Evolutionary conservation across 352 stramenopile species (phyloP).

Genomic region (Lagenidium sp.): DNA sequence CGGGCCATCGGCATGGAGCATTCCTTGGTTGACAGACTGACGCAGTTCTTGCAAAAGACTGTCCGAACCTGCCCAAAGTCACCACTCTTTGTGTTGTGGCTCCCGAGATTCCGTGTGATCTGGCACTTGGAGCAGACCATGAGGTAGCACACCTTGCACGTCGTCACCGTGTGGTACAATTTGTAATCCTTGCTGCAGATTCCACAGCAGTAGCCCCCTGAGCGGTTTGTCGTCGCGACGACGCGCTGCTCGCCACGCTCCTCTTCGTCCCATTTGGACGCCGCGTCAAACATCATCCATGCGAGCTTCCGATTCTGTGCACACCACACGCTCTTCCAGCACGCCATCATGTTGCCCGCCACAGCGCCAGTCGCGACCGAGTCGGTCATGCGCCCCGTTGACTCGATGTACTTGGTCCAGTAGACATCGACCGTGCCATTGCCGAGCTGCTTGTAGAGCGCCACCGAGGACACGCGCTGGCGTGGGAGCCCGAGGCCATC

Average conservation of each 20-base stretch:
- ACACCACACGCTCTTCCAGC: slow-evolving; percentile 51
- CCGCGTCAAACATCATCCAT: slow-evolving; percentile 14
- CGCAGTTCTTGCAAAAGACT: too few species aligned
- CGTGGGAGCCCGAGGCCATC: slow-evolving; percentile 7
- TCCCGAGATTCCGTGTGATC: slow-evolving; percentile 5
- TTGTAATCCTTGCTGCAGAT: slow-evolving; percentile 14
- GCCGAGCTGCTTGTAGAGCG: slow-evolving; percentile 44
- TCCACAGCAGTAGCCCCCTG: slow-evolving; percentile 13
- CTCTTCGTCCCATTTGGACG: slow-evolving; percentile 3
- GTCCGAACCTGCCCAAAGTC: too few species aligned
- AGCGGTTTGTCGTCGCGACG: slow-evolving; percentile 7
- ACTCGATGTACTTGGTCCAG: slow-evolving; percentile 46
- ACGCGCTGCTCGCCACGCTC: slow-evolving; percentile 2
- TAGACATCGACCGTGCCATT: slow-evolving; percentile 48
- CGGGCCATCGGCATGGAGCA: too few species aligned
- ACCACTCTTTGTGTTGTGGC: too few species aligned
- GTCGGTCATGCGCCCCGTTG: slow-evolving; percentile 30
- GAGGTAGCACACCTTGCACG: slow-evolving; percentile 15
- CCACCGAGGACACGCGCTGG: slow-evolving; percentile 14
- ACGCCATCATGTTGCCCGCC: slow-evolving; percentile 38
- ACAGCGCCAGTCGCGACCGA: slow-evolving; percentile 29
- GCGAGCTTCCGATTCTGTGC: slow-evolving; percentile 67
- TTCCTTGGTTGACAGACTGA: too few species aligned
- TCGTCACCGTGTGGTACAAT: slow-evolving; percentile 14
- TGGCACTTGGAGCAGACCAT: slow-evolving; percentile 17